These are phyloP conservation scores for bread wheat (Triticum aestivum) DNA, from an alignment of 176 grass and related monocot species.

Conservation along the genomic window IWGSC_CS_RefSeq_v2.1 NC_057807.1:674506872-674507371, in stretches of 20 bases:
- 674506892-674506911: slow-evolving; percentile 26
- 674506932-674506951: slow-evolving; percentile 77
- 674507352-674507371: neutral
- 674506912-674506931: slow-evolving; percentile 82
- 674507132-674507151: neutral
- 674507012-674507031: neutral
- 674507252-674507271: slow-evolving; percentile 93
- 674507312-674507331: too few relatives aligned
- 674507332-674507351: neutral
- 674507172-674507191: neutral
- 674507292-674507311: too few relatives aligned
- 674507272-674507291: slow-evolving; percentile 51
- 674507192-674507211: slow-evolving; percentile 28
- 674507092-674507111: slow-evolving; percentile 40
- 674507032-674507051: slow-evolving; percentile 49
- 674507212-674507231: slow-evolving; percentile 94
- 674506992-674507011: neutral
- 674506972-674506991: neutral
- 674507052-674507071: slow-evolving; percentile 56
- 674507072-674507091: slow-evolving; percentile 59
- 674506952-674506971: neutral
- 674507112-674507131: neutral
- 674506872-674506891: slow-evolving; percentile 70
- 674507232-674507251: slow-evolving; percentile 89
- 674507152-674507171: neutral